Base-by-base conservation (phyloP, 2,329 filamentous ascomycete genomes). In the Alternaria ventricosa region DNA sequence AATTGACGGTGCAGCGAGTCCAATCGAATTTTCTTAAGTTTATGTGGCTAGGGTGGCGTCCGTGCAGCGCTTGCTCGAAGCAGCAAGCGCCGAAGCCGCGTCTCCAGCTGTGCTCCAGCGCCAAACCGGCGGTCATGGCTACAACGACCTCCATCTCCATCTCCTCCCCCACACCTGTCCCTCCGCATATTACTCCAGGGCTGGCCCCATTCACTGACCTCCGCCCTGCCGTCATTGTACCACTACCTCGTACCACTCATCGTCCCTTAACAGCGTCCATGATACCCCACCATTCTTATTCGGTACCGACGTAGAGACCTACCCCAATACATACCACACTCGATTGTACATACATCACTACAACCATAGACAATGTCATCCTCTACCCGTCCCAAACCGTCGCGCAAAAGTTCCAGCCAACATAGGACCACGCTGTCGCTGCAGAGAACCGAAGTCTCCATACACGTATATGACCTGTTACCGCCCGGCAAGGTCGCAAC, bases 401-500 rank as follows among this genome's bases (percentile, higher is more conserved):
- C 71, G 55, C 80, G 83, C 55, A 83, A 84, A 68, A 85, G 80
- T 66, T 77, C 80, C 57, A 61, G 62, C 18, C 78, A 81, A 49
- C 90, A 92, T 75, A 83, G 90, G 65, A 89, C 88, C 60, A 92
- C 90, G 1, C 78, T 92, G 50, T 91, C 90, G 15, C 81, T 92
- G 20, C 88, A 90, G 69, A 91, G 91, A 75, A 93, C 90, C 3
- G 89, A 93, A 76, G 86, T 94, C 65, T 82, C 87, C 51, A 93
- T 94, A 75, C 89, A 94, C 75, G 89, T 93, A 73, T 94, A 94
- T 75, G 92, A 94, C 78, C 83, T 94, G 8, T 83, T 94, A 15
- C 89, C 91, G 87, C 91, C 92, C 44, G 91, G 92, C 54, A 88
- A 89, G 71, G 79, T 96, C 43, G 90, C 92, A n/a, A 89, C 90